Evolutionary conservation across 805 yeast genomes (phyloP).

Genomic region (Candida loeiensis): DNA sequence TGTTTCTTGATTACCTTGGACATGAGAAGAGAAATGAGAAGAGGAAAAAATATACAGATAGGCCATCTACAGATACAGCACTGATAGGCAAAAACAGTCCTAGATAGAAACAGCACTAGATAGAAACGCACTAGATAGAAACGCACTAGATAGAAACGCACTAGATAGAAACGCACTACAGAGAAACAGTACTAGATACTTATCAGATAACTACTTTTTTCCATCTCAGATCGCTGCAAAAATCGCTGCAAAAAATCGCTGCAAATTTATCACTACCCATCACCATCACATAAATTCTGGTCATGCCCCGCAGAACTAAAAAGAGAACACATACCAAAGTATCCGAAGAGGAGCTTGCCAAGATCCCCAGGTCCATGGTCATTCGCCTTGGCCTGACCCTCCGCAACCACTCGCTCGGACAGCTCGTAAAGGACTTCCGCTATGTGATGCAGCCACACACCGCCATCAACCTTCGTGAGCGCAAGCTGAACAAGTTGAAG

Average conservation of each 20-base stretch:
- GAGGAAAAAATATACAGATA: background rate
- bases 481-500: slow-evolving; percentile 80
- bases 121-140: too few relatives aligned
- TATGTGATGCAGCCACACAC: slow-evolving; percentile 95
- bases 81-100: too few relatives aligned
- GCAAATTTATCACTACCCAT: too few relatives aligned
- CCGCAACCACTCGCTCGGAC: slow-evolving; percentile 76
- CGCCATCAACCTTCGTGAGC: slow-evolving; percentile 80
- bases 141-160: too few relatives aligned
- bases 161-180: too few relatives aligned
- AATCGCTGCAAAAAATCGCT: too few relatives aligned
- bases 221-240: too few relatives aligned
- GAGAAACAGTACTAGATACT: too few relatives aligned
- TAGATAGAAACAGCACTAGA: too few relatives aligned
- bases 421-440: slow-evolving; percentile 83
- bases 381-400: slow-evolving; percentile 75
- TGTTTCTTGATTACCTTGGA: slow-evolving; percentile 9
- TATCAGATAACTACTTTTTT: too few relatives aligned
- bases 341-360: slow-evolving; percentile 62
- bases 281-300: too few relatives aligned
- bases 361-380: slow-evolving; percentile 92
- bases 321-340: slow-evolving; percentile 79
- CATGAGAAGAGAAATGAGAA: slow-evolving; percentile 1
- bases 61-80: background rate
- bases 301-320: slow-evolving; percentile 50